Evolutionary conservation across 1,284 basidiomycete species (phyloP), one percentile per base, ranked within the genome.

Genomic region (Peniophora sp.): DNA sequence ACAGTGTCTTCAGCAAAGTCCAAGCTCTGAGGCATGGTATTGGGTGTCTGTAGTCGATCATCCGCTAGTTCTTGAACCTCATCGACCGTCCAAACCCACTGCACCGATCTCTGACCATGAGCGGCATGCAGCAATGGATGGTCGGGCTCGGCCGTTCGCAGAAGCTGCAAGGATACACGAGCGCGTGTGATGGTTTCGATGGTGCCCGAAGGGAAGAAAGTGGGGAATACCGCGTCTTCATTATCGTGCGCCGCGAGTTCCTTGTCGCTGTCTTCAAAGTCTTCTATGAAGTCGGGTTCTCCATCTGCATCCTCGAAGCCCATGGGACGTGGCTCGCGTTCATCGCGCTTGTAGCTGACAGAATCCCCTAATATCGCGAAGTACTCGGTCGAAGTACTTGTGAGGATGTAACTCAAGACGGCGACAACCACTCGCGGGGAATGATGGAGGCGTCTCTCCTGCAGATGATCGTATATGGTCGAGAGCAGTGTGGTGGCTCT

Each of bases 21-120:
- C 5, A 20, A 20, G 37, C 27, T 32, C 12, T 41, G 37, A 8
- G 6, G 18, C 18, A n/a, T n/a, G 15, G 37, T 23, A 15, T 22
- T 71, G 61, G 11, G 88, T 70, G 34, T 76, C 73, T 11, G 70
- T 64, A 49, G 70, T 63, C 0, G 74, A 88, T 91, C 45, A 83
- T 65, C 88, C 87, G 43, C 15, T 24, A 24, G 12, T 9, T 10
- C 23, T 22, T 45, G 6, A 45, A 45, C 23, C 9, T 45, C 23
- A 8, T 10, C 43, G 22, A 24, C 23, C 0, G 74, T 74, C 88
- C 88, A 91, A 45, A 83, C 64, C 88, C 87, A 90, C 3, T 63
- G 60, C 1, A 86, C 68, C n/a, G 62, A 62, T 22, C 58, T 61
- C 12, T 62, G 66, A 8, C 55, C 42, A 22, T 52, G 48, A 10